phyloP scores from a whole-genome alignment of 805 yeast species.

The Ogataea polymorpha region DNA sequence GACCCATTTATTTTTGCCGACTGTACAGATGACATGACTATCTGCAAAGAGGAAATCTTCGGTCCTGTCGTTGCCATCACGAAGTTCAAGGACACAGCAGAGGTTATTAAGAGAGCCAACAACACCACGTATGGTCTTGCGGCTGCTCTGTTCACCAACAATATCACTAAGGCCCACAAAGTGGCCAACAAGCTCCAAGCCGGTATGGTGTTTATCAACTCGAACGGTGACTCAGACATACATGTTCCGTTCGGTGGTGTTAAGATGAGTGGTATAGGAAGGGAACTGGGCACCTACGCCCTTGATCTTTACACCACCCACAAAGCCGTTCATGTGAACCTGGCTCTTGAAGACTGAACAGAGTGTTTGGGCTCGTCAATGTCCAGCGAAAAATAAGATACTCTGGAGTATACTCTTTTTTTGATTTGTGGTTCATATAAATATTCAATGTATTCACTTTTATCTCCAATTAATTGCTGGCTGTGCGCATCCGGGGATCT shows the following conservation, averaged over 20 bases:
- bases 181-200: slow-evolving; percentile 63
- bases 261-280: slow-evolving; percentile 62
- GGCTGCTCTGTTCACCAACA: slow-evolving; percentile 70
- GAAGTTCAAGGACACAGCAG: slow-evolving; percentile 63
- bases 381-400: neutral
- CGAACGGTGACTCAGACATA: slow-evolving; percentile 53
- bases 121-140: slow-evolving; percentile 72
- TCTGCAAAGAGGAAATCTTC: slow-evolving; percentile 71
- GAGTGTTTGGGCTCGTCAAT: neutral
- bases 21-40: slow-evolving; percentile 59
- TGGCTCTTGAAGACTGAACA: slow-evolving; percentile 25
- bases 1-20: slow-evolving; percentile 72
- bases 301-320: slow-evolving; percentile 58
- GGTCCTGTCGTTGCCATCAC: slow-evolving; percentile 76
- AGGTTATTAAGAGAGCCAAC: slow-evolving; percentile 64
- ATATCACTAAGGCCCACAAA: slow-evolving; percentile 55
- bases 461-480: neutral
- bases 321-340: slow-evolving; percentile 69
- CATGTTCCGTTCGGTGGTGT: slow-evolving; percentile 70
- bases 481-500: neutral
- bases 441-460: too few species aligned
- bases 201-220: slow-evolving; percentile 64
- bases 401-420: neutral
- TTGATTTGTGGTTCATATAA: too few species aligned
- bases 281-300: slow-evolving; percentile 69